Evolutionary conservation across 164 flowering plant genomes (phyloP), one percentile per base, ranked within the genome.

Genomic region (Nymphaea colorata): DNA sequence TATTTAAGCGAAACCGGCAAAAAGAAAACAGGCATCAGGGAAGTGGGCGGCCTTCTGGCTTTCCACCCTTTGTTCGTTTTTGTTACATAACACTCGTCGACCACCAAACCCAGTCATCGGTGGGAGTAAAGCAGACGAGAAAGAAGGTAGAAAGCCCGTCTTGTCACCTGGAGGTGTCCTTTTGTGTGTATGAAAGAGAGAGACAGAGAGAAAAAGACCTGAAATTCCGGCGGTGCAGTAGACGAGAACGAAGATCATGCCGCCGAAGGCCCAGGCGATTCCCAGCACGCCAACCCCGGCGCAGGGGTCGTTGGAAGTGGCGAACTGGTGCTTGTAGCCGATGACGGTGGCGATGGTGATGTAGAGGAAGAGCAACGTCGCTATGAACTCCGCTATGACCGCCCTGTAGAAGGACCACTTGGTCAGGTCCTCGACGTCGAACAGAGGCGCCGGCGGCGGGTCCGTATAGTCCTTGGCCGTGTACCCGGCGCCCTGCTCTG

Each of bases 141-240:
- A 25, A 25, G 36, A 25, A 25, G 36, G 36, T 25, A 25, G 36
- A 25, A 25, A 25, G 36, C 36, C 36, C 36, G 36, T 25, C 1
- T 25, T 25, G 36, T 25, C 36, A 25, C 36, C 36, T 25, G 36
- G 36, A 25, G 36, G 36, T 25, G 36, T 25, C 36, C 36, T 25
- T 25, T 25, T 25, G 57, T 51, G 55, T 47, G 5, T 47, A 12
- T 47, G 55, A 6, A n/a, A 6, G 63, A 61, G 6, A 16, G 44
- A 15, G 64, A 17, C 8, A 57, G 42, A 63, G 41, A 63, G 16
- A 61, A 8, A 75, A 77, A n/a, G 10, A 91, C 98, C 98, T 6
- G 98, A 89, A 76, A 89, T 91, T 42, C 98, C 98, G 74, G 98
- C 98, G 61, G 96, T 89, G 87, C 98, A 91, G 89, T 89, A 91